Evolutionary conservation across 495 filamentous ascomycete genomes (phyloP).

Genomic region (Penicillium parvum): DNA sequence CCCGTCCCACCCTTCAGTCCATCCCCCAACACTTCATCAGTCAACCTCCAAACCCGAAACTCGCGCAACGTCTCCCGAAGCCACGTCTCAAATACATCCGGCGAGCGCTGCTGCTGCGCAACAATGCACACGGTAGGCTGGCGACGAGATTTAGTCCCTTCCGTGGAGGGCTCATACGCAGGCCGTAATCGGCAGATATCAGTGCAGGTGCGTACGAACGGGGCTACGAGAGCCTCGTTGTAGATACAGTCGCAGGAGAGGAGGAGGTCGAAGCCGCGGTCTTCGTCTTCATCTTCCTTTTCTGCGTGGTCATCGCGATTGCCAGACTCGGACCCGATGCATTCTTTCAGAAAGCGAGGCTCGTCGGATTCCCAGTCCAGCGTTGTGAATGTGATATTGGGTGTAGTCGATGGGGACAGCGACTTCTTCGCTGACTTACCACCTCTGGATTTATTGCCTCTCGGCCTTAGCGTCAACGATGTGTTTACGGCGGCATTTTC

Average conservation of each 20-base stretch:
- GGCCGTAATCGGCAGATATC: conserved; percentile 63
- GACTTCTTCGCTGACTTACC: conserved; percentile 21
- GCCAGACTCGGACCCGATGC: conserved; percentile 11
- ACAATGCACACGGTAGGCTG: conserved; percentile 64
- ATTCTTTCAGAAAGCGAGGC: conserved; percentile 27
- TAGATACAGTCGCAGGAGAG: conserved; percentile 88
- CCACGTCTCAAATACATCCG: conserved; percentile 83
- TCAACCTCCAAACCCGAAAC: conserved; percentile 78
- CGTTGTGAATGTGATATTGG: conserved; percentile 39
- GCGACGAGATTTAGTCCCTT: conserved; percentile 5
- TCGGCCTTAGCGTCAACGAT: background rate
- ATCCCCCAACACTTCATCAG: conserved; percentile 52
- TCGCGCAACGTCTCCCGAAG: conserved; percentile 55
- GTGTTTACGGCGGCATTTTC: conserved; percentile 46
- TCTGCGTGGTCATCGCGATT: background rate
- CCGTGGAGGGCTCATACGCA: conserved; percentile 12
- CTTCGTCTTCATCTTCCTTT: conserved; percentile 16
- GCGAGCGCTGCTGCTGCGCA: conserved; percentile 79
- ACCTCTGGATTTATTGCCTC: conserved; percentile 2
- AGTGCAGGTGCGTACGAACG: conserved; percentile 80
- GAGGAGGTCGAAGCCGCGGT: conserved; percentile 52
- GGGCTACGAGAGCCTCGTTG: conserved; percentile 76
- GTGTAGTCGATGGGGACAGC: conserved; percentile 2
- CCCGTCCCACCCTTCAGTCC: conserved; percentile 51
- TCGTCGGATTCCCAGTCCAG: conserved; percentile 45